A percentile compares a stretch with the other conserved stretches of the same genome.
Evolutionary conservation across 768 basidiomycete species (phyloP).

Genomic region (Favolaschia claudopus): DNA sequence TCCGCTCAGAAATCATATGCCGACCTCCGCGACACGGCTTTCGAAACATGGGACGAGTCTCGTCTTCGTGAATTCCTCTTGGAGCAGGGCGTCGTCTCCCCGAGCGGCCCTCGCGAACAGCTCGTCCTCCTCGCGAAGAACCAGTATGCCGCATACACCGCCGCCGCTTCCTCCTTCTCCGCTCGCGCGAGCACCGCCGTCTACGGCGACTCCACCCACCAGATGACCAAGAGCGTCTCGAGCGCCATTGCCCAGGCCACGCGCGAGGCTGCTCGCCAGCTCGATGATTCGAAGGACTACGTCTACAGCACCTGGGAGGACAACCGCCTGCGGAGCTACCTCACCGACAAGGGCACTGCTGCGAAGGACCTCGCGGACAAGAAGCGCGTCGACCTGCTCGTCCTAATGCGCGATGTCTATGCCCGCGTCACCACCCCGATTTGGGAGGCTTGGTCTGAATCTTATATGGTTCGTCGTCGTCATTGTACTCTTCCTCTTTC

Average conservation of each 20-base stretch:
- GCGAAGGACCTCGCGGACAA: constrained; percentile 59
- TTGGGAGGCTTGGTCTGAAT: constrained; percentile 76
- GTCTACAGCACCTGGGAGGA: constrained; percentile 92
- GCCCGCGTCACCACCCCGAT: constrained; percentile 65
- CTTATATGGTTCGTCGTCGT: neutral
- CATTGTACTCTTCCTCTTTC: neutral
- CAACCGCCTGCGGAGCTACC: constrained; percentile 70
- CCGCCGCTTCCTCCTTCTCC: constrained; percentile 65
- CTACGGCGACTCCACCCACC: constrained; percentile 51
- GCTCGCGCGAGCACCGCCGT: constrained; percentile 60
- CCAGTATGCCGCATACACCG: constrained; percentile 65
- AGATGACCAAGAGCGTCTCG: constrained; percentile 48
- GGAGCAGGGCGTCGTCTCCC: constrained; percentile 86
- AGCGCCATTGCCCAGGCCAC: constrained; percentile 61
- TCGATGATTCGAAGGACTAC: constrained; percentile 86
- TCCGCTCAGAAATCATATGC: constrained; percentile 69
- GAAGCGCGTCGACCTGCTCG: constrained; percentile 71
- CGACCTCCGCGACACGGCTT: constrained; percentile 63
- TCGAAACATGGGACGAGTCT: constrained; percentile 88
- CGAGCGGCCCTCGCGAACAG: constrained; percentile 80
- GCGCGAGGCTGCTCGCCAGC: constrained; percentile 50
- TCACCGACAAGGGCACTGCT: constrained; percentile 77
- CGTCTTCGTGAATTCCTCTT: constrained; percentile 84
- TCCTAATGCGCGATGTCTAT: constrained; percentile 75
- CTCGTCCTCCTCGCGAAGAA: constrained; percentile 80